Evolutionary conservation across 768 basidiomycete genomes (phyloP), one percentile per base, ranked within the genome.

Genomic region (Suillus spraguei): DNA sequence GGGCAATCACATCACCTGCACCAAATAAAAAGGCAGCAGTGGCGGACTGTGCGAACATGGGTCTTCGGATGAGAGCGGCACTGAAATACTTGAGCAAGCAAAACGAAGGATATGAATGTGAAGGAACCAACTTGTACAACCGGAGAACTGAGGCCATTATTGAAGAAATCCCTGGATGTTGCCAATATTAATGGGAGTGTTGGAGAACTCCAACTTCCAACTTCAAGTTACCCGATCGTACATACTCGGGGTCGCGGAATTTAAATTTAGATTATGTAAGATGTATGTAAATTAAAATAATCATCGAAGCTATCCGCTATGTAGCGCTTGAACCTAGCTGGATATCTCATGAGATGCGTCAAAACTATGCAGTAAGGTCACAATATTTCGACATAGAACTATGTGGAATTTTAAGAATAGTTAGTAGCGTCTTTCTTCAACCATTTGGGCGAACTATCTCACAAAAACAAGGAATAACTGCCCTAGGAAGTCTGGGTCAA

Each of bases 1-100:
- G 95, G 0, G 95, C 95, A 49, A 96, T 83, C 1, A 95, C 69
- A 71, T 94, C 93, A 24, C 91, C 92, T 7, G 83, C 79, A 50
- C 90, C 88, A 66, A 93, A 94, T 10, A 94, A 77, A 59, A 89
- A 68, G 1, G 82, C 85, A 0, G 88, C 89, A 0, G 90, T 90
- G 0, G 77, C 74, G 63, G 87, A 90, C 67, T 91, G 89, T 2
- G 86, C 77, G 20, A 85, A 60, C 77, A 90, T 79, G 0, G 91
- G 90, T 14, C 85, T 80, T 13, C 87, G 83, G 59, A 88, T 74
- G 24, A 92, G 81, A 22, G 82, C 76, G 1, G 85, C 77, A 71
- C 90, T 91, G 72, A 33, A 36, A 64, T 7, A 44, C 22, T 24
- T 22, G 42, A 66, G 67, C 63, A 67, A 33, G 56, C 41, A 64